These are phyloP conservation scores for Rhodotorula paludigena DNA, from an alignment of 768 basidiomycete species.

Conservation along the genomic window DNA sequence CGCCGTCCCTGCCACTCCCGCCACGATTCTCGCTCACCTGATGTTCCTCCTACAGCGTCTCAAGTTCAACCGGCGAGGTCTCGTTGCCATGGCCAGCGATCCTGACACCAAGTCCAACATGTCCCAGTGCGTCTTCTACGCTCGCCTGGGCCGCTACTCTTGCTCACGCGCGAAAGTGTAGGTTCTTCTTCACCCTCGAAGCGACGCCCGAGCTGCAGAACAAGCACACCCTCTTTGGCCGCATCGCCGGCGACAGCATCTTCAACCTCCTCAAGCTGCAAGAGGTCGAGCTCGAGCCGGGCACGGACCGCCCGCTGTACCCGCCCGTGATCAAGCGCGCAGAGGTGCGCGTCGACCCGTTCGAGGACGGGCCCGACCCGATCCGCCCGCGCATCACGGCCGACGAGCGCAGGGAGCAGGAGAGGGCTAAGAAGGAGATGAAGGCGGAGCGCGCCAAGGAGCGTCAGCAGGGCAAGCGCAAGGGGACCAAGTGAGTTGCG, in stretches of 20 bases:
- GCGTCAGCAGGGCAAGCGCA: constrained; percentile 56
- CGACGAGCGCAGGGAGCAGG: constrained; percentile 67
- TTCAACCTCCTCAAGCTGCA: constrained; percentile 61
- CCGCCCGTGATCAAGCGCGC: constrained; percentile 86
- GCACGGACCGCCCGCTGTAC: constrained; percentile 70
- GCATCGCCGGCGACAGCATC: constrained; percentile 52
- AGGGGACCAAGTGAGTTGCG: constrained; percentile 74
- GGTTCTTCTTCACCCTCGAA: constrained; percentile 79
- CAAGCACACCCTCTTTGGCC: constrained; percentile 92
- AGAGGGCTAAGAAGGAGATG: constrained; percentile 68
- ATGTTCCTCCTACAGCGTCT: constrained; percentile 66
- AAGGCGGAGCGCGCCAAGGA: constrained; percentile 74
- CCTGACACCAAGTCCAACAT: constrained; percentile 83
- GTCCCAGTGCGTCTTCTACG: constrained; percentile 64
- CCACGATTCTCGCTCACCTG: constrained; percentile 2
- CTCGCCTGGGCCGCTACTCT: neutral
- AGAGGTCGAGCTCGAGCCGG: constrained; percentile 59
- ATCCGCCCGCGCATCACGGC: constrained; percentile 95
- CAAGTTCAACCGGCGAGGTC: constrained; percentile 79
- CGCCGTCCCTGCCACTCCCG: neutral
- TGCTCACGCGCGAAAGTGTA: neutral
- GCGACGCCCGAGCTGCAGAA: constrained; percentile 66
- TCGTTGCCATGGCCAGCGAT: constrained; percentile 86
- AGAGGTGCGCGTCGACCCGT: constrained; percentile 85
- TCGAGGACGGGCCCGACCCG: constrained; percentile 58